A percentile compares a stretch with the other conserved stretches of the same genome.
phyloP scores from a whole-genome alignment of 139 green algal species.

The Tetradesmus lagerheimii region DNA sequence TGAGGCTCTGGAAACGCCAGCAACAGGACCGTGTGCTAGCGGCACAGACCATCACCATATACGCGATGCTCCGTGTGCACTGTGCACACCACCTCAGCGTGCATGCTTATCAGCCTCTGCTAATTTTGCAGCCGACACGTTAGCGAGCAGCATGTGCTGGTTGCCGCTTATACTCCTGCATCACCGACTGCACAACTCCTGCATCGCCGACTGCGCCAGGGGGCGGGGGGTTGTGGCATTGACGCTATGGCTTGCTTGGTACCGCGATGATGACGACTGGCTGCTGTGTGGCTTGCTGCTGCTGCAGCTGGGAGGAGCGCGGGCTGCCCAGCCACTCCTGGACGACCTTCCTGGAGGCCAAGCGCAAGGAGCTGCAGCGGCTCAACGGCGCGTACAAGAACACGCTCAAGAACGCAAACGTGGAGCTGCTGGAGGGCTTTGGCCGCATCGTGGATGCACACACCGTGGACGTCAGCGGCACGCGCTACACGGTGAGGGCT shows the following conservation, averaged over 20 bases:
- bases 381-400: constrained; percentile 95
- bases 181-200: not conserved
- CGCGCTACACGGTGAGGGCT: constrained; percentile 47
- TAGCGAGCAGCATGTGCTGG: too few relatives aligned
- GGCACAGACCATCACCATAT: too few relatives aligned
- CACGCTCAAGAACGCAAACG: constrained; percentile 80
- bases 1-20: too few relatives aligned
- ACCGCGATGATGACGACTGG: too few relatives aligned
- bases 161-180: too few relatives aligned
- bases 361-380: constrained; percentile 93
- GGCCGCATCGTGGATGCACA: constrained; percentile 88
- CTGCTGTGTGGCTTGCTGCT: not conserved
- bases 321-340: constrained; percentile 63
- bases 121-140: not conserved
- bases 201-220: too few relatives aligned
- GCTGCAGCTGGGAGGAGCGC: constrained; percentile 57
- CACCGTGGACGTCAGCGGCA: constrained; percentile 78
- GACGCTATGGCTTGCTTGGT: too few relatives aligned
- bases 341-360: constrained; percentile 75
- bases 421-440: constrained; percentile 85
- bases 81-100: too few relatives aligned
- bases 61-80: too few relatives aligned
- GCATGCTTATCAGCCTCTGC: too few relatives aligned
- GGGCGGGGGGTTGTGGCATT: too few relatives aligned
- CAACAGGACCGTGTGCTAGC: too few relatives aligned